phyloP scores from a whole-genome alignment of 2,329 filamentous ascomycete genomes.

The Aspergillus brasiliensis region DNA sequence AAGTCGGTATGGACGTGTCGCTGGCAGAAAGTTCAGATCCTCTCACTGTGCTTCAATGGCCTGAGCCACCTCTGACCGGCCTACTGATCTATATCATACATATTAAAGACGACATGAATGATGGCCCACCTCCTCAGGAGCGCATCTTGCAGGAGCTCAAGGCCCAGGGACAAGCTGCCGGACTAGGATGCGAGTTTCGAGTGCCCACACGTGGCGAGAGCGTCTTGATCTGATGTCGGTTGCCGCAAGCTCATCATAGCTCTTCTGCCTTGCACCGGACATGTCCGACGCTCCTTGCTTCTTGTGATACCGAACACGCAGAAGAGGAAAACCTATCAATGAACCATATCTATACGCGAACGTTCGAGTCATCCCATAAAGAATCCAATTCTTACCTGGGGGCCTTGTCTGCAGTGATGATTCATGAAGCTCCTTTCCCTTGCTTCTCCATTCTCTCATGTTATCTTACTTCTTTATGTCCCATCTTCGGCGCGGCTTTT shows the following conservation, averaged over 20 bases:
- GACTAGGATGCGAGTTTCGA: slow-evolving; percentile 78
- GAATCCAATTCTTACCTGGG: too few species aligned
- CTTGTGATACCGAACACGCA: neutral
- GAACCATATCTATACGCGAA: too few species aligned
- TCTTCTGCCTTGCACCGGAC: neutral
- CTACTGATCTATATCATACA: slow-evolving; percentile 87
- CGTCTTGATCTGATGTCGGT: slow-evolving; percentile 42
- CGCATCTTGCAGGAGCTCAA: slow-evolving; percentile 70
- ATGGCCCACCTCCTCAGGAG: slow-evolving; percentile 66
- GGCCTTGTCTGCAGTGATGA: too few species aligned
- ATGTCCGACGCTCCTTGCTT: neutral
- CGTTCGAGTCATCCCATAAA: too few species aligned
- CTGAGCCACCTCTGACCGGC: slow-evolving; percentile 62
- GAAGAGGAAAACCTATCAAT: too few species aligned
- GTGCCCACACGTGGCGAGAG: slow-evolving; percentile 67
- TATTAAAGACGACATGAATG: slow-evolving; percentile 80
- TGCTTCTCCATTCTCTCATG: too few species aligned
- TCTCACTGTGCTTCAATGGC: slow-evolving; percentile 11
- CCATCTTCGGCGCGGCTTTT: neutral
- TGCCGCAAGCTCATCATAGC: neutral
- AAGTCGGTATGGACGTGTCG: slow-evolving; percentile 7
- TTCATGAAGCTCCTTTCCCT: too few species aligned
- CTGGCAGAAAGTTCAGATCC: slow-evolving; percentile 15
- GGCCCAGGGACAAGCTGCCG: slow-evolving; percentile 64
- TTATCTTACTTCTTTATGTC: neutral